Conservation (phyloP, 2,329 filamentous ascomycete genomes). For the Geosmithia flava region DNA sequence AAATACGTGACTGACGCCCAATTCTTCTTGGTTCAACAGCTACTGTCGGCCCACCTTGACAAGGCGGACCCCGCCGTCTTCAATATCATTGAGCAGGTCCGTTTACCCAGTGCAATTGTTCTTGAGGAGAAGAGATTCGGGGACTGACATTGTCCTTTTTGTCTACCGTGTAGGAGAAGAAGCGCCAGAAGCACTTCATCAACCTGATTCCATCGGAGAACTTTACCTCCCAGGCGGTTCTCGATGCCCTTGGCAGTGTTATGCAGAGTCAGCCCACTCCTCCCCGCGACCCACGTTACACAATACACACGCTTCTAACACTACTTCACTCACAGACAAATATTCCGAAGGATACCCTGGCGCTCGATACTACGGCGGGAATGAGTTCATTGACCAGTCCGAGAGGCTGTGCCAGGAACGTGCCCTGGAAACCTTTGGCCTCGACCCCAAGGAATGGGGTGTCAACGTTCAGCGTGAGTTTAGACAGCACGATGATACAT, state of each 20-base stretch:
- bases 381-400: slow-evolving; percentile 87
- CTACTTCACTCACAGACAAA: slow-evolving; percentile 50
- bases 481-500: slow-evolving; percentile 1
- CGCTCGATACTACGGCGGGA: slow-evolving; percentile 91
- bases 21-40: slow-evolving; percentile 30
- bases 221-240: slow-evolving; percentile 85
- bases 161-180: slow-evolving; percentile 60
- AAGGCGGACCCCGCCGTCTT: slow-evolving; percentile 80
- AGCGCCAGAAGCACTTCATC: slow-evolving; percentile 94
- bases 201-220: slow-evolving; percentile 95
- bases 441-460: slow-evolving; percentile 82
- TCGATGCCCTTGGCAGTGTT: slow-evolving; percentile 82
- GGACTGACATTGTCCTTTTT: neutral
- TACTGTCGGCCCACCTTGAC: slow-evolving; percentile 67
- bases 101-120: slow-evolving; percentile 5
- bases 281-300: neutral
- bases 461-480: slow-evolving; percentile 85
- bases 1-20: slow-evolving; percentile 1
- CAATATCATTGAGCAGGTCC: slow-evolving; percentile 81
- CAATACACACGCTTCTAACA: neutral
- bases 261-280: slow-evolving; percentile 72
- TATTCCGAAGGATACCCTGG: slow-evolving; percentile 98
- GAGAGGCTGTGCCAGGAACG: slow-evolving; percentile 84
- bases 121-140: neutral
- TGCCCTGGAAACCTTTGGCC: slow-evolving; percentile 74